Base-by-base conservation (phyloP, 257 asterid genomes). In the Orobanche coerulescens region DNA sequence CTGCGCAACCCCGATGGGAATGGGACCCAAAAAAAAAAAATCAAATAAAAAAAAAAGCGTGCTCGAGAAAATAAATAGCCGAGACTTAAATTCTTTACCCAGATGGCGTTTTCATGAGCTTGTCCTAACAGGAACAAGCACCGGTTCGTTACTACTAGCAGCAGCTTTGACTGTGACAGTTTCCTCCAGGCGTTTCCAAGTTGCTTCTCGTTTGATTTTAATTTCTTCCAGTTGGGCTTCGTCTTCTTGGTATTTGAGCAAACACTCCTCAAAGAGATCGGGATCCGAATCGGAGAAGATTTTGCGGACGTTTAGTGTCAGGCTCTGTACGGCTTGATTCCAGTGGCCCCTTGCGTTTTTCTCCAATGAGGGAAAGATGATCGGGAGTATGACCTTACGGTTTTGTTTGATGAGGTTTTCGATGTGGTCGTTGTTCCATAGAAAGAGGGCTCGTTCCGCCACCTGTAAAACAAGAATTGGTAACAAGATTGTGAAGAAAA, bases 391-490 rank as follows among this genome's bases (percentile, higher is more conserved):
- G 14, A 82, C 89, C 62, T 74, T 76, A 47, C 91, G 91, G 56
- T 89, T 86, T 76, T 86, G 96, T 69, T 89, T 89, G 76, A 89
- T 89, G 58, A 89, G 83, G 82, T 74, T 86, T 58, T 81, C 96
- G 16, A 89, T 74, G 23, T 89, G 96, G 66, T 89, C 95, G 44
- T 89, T 89, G 84, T 89, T 89, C 95, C 96, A 89, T 50, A 89
- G 62, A 75, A 89, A 86, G 71, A 89, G 84, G 56, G 96, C 94
- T 77, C 96, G 74, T 76, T 89, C 96, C 1, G 96, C 96, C 50
- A 89, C 96, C 96, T 89, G 87, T 23, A 44, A n/a, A n/a, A 57
- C 69, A 57, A 71, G 49, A 48, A 34, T 55, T 36, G 16, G 61
- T 44, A 75, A 34, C 26, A 19, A 50, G 63, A 66, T 43, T 60